Percentiles rank a stretch among this genome's conserved stretches.
Conservation (phyloP, 768 basidiomycete genomes). For the Psilocybe azurescens region DNA sequence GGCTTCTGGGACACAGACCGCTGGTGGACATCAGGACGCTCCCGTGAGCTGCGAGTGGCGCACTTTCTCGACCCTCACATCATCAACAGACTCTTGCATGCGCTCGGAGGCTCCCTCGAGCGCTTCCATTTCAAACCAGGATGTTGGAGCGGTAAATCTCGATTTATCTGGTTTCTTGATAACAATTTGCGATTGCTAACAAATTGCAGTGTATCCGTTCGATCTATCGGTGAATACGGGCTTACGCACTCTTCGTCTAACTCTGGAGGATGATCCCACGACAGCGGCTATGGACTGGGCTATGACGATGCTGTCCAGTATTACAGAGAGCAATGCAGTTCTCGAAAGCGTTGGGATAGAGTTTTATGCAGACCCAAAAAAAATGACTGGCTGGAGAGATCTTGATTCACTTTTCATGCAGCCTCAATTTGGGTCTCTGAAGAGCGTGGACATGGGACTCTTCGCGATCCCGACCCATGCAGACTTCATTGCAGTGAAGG, state of each 20-base stretch:
- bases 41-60: slow-evolving; percentile 45
- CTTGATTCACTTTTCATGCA: slow-evolving; percentile 41
- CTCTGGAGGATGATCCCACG: slow-evolving; percentile 39
- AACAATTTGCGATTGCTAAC: neutral
- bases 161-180: neutral
- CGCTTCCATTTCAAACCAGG: slow-evolving; percentile 51
- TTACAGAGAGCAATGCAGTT: slow-evolving; percentile 23
- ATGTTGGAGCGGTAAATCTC: slow-evolving; percentile 41
- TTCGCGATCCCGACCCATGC: slow-evolving; percentile 40
- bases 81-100: slow-evolving; percentile 39
- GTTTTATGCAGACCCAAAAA: slow-evolving; percentile 46
- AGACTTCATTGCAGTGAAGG: slow-evolving; percentile 38
- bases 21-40: slow-evolving; percentile 40
- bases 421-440: slow-evolving; percentile 32
- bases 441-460: slow-evolving; percentile 45
- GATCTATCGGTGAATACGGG: slow-evolving; percentile 38
- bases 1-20: slow-evolving; percentile 39
- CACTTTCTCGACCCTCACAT: slow-evolving; percentile 42
- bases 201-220: slow-evolving; percentile 39
- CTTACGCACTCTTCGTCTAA: slow-evolving; percentile 44
- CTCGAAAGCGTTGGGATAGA: slow-evolving; percentile 43
- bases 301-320: slow-evolving; percentile 35
- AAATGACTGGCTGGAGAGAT: slow-evolving; percentile 36
- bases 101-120: slow-evolving; percentile 41
- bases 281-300: slow-evolving; percentile 44